phyloP scores from a whole-genome alignment of 768 basidiomycete species.

The Tulasnella sp. region DNA sequence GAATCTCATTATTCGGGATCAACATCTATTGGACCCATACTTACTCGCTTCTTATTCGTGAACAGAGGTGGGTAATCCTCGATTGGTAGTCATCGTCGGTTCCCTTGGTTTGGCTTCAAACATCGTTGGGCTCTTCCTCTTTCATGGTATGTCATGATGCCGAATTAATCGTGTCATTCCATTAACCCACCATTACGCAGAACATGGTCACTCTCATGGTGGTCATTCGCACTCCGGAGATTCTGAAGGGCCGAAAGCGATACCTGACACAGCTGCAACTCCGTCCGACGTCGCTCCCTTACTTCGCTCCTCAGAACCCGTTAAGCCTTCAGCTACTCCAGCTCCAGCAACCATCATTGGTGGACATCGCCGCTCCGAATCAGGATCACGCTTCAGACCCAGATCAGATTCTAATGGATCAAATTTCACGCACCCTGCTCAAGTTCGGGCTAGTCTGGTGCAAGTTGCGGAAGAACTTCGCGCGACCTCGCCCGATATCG shows the following conservation, averaged over 20 bases:
- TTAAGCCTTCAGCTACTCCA: constrained; percentile 16
- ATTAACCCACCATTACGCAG: constrained; percentile 25
- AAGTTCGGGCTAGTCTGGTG: constrained; percentile 33
- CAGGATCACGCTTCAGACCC: neutral
- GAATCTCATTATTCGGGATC: constrained; percentile 17
- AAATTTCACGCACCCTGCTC: constrained; percentile 48
- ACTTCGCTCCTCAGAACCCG: constrained; percentile 15
- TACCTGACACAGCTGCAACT: constrained; percentile 19
- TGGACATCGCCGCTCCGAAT: constrained; percentile 25
- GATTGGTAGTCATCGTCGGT: constrained; percentile 81
- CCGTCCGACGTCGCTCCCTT: constrained; percentile 3
- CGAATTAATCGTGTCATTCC: neutral
- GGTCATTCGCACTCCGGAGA: constrained; percentile 26
- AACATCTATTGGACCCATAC: neutral
- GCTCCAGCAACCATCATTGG: neutral
- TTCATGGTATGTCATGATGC: constrained; percentile 85
- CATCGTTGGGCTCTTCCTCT: constrained; percentile 82
- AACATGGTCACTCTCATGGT: constrained; percentile 54
- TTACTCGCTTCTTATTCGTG: constrained; percentile 3
- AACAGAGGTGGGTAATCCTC: constrained; percentile 78
- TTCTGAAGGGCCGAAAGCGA: constrained; percentile 22
- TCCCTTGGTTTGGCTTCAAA: constrained; percentile 82
- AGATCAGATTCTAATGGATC: constrained; percentile 38
- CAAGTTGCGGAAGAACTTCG: constrained; percentile 72
- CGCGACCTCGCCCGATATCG: constrained; percentile 25